Base-by-base conservation (phyloP, 2,329 filamentous ascomycete genomes). In the Botryosphaeria dothidea region DNA sequence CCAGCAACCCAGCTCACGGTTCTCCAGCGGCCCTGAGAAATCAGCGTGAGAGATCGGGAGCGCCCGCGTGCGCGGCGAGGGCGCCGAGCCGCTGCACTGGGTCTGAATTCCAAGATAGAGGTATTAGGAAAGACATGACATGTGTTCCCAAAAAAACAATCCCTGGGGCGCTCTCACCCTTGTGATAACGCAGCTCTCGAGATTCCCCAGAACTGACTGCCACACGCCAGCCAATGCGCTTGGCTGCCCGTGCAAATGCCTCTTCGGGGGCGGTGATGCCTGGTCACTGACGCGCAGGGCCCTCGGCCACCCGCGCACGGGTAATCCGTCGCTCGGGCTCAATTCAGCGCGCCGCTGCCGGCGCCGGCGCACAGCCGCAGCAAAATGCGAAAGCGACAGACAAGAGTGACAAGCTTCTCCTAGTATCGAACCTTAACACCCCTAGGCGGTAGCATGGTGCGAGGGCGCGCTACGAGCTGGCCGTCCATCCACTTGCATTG, bases 41-140 rank as follows among this genome's bases (percentile, higher is more conserved):
- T 46, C 56, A 48, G 56, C 27, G 34, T 21, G 56, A 60, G 41
- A 60, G 56, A 46, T 60, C 56, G 56, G 56, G 56, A 60, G 56
- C 13, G 56, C 56, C 56, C 56, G 56, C 56, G 56, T 60, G 56
- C 38, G 43, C 41, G 56, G 56, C 38, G 56, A 60, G 56, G 56
- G 56, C 41, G 56, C 56, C 56, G 56, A 60, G 41, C 56, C 56
- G 41, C 9, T 23, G 56, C 19, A 41, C 27, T 45, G 56, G 56
- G 56, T 60, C 56, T 46, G 56, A 46, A 2, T 60, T 60, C 41
- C 56, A 46, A 60, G 56, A 60, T 60, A 46, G 56, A 60, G 56
- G 56, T 60, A 31, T 60, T 45, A 60, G 25, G 56, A 46, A 34
- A 60, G 56, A 60, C 41, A 60, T 46, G 56, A 60, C 56, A 46